A percentile compares a stretch with the other conserved stretches of the same genome.
Evolutionary conservation across 768 basidiomycete species (phyloP).

Genomic region (Galerina sulciceps): DNA sequence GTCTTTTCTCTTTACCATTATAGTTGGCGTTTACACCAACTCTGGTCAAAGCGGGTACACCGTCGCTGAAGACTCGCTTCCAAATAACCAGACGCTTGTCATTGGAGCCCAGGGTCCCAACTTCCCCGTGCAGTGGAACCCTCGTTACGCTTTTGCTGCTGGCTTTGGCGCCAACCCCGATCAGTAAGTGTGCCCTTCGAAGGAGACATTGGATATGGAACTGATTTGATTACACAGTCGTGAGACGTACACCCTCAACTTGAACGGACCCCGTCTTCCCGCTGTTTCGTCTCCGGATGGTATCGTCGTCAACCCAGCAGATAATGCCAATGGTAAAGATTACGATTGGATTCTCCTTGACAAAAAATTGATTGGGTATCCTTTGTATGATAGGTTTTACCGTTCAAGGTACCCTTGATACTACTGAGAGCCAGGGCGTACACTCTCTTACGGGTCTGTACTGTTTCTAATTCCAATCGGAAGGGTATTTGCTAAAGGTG

Average conservation of each 20-base stretch:
- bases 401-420: slow-evolving; percentile 39
- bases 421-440: slow-evolving; percentile 41
- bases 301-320: slow-evolving; percentile 36
- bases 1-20: not conserved
- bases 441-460: slow-evolving; percentile 41
- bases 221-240: slow-evolving; percentile 26
- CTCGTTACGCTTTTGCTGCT: slow-evolving; percentile 44
- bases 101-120: slow-evolving; percentile 44
- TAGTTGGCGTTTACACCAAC: slow-evolving; percentile 40
- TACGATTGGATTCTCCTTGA: not conserved
- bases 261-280: slow-evolving; percentile 41
- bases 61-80: slow-evolving; percentile 38
- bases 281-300: slow-evolving; percentile 30
- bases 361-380: not conserved
- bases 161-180: slow-evolving; percentile 48
- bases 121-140: slow-evolving; percentile 51
- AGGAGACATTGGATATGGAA: not conserved
- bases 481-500: not conserved
- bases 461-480: not conserved
- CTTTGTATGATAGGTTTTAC: slow-evolving; percentile 34
- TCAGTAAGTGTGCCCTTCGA: slow-evolving; percentile 29
- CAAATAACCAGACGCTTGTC: slow-evolving; percentile 42
- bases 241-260: slow-evolving; percentile 38
- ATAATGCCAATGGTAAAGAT: slow-evolving; percentile 32
- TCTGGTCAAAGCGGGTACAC: slow-evolving; percentile 47